Conservation (phyloP, 2,329 filamentous ascomycete genomes). For the Lachnellula suecica region DNA sequence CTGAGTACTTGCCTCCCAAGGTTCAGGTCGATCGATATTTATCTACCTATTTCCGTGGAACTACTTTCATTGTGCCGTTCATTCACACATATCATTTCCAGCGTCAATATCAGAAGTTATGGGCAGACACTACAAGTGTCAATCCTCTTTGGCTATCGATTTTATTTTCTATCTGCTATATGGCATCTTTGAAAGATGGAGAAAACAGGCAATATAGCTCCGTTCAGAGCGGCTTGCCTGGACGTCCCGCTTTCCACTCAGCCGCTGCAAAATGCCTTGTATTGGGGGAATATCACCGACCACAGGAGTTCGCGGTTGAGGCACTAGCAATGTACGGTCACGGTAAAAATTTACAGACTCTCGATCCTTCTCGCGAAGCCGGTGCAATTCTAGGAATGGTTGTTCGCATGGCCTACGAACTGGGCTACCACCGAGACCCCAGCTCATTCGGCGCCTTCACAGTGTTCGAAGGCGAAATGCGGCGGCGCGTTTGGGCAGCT, state of each 20-base stretch:
- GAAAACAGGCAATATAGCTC: too few relatives aligned
- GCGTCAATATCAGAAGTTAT: constrained; percentile 23
- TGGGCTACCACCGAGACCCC: constrained; percentile 31
- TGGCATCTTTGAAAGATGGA: constrained; percentile 12
- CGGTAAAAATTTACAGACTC: constrained; percentile 24
- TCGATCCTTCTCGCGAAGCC: constrained; percentile 27
- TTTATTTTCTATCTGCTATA: constrained; percentile 23
- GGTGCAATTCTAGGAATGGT: constrained; percentile 27
- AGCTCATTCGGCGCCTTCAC: constrained; percentile 20
- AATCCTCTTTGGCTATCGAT: constrained; percentile 27
- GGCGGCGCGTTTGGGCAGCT: constrained; percentile 28
- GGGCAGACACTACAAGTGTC: constrained; percentile 10
- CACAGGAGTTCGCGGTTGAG: constrained; percentile 23
- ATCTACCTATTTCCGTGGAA: constrained; percentile 18
- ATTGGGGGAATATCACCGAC: constrained; percentile 24
- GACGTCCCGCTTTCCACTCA: constrained; percentile 1
- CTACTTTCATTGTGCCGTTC: constrained; percentile 19
- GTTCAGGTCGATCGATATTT: constrained; percentile 18
- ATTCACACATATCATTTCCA: constrained; percentile 24
- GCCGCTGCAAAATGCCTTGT: constrained; percentile 26
- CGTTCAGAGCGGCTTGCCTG: too few relatives aligned
- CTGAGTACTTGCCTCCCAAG: constrained; percentile 19
- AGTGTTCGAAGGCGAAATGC: constrained; percentile 31
- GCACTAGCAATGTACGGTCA: constrained; percentile 25
- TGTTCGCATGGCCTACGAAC: constrained; percentile 26